Percentiles rank a stretch among this genome's conserved stretches.
Evolutionary conservation across 768 basidiomycete species (phyloP).

Genomic region (Boletus rubroflammeus): DNA sequence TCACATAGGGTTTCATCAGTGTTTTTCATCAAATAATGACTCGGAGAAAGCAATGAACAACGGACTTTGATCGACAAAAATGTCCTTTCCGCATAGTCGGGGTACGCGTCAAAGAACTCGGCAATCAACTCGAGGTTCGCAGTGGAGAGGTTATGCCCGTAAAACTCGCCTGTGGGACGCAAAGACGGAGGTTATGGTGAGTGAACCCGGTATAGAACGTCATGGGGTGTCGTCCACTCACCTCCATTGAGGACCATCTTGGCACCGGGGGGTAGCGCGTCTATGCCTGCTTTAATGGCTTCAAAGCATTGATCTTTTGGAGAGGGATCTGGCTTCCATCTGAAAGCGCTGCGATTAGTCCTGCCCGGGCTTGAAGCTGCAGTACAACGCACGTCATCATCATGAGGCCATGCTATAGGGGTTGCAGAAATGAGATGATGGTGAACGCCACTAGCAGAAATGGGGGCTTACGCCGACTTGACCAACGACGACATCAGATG

Average conservation of each 20-base stretch:
- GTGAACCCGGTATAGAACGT: background rate
- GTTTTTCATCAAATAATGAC: too few species aligned
- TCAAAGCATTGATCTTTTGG: constrained; percentile 60
- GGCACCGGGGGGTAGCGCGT: constrained; percentile 38
- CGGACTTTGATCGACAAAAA: constrained; percentile 35
- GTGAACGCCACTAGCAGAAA: background rate
- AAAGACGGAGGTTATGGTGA: background rate
- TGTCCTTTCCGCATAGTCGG: constrained; percentile 29
- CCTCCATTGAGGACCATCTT: constrained; percentile 53
- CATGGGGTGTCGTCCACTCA: constrained; percentile 15
- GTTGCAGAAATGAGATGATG: background rate
- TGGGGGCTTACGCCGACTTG: constrained; percentile 35
- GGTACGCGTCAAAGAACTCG: constrained; percentile 32
- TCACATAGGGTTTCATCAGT: background rate
- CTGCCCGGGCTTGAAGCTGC: background rate
- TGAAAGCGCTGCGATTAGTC: background rate
- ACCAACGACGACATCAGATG: constrained; percentile 35
- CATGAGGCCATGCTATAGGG: constrained; percentile 48
- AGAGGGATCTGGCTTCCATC: constrained; percentile 43
- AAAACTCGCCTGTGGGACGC: constrained; percentile 50
- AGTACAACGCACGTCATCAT: constrained; percentile 47
- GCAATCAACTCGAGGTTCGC: constrained; percentile 49
- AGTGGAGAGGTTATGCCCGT: constrained; percentile 38
- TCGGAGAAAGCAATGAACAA: constrained; percentile 12
- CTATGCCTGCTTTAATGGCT: constrained; percentile 54